These are phyloP conservation scores for Plasmodium cynomolgi DNA, from an alignment of 169 alveolate genomes.

Conservation along the genomic window DNA sequence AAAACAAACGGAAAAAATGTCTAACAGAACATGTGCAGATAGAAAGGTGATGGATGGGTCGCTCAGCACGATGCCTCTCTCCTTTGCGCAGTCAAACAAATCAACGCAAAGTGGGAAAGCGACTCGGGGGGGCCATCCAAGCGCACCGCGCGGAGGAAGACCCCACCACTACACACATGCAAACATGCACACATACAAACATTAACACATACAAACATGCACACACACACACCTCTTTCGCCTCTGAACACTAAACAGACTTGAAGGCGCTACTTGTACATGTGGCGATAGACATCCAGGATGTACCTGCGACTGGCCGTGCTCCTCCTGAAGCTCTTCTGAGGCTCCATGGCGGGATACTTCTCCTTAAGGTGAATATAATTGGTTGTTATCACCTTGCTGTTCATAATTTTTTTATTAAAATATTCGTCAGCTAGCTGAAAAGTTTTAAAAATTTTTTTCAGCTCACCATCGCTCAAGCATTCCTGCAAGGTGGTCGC, in stretches of 20 bases:
- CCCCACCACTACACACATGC: background rate
- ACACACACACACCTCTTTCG: background rate
- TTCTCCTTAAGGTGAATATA: constrained; percentile 38
- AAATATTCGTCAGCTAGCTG: constrained; percentile 71
- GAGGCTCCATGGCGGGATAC: constrained; percentile 74
- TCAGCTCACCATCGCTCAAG: constrained; percentile 35
- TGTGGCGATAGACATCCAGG: constrained; percentile 55
- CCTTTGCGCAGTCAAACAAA: background rate
- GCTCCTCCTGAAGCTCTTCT: constrained; percentile 40
- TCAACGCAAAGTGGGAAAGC: background rate
- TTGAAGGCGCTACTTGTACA: constrained; percentile 15
- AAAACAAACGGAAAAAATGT: background rate
- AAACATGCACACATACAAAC: background rate
- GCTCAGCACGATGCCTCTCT: background rate
- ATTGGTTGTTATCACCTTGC: constrained; percentile 48
- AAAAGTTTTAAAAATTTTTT: constrained; percentile 33
- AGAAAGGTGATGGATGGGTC: background rate
- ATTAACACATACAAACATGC: background rate
- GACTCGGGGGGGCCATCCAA: background rate
- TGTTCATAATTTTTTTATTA: constrained; percentile 36
- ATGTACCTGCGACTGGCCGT: constrained; percentile 63
- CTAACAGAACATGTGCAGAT: background rate
- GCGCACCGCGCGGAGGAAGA: background rate
- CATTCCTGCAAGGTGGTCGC: constrained; percentile 9
- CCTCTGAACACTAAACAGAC: background rate